Evolutionary conservation across 2,329 filamentous ascomycete species (phyloP), one percentile per base, ranked within the genome.

Genomic region (Aspergillus fumigatiaffinis): DNA sequence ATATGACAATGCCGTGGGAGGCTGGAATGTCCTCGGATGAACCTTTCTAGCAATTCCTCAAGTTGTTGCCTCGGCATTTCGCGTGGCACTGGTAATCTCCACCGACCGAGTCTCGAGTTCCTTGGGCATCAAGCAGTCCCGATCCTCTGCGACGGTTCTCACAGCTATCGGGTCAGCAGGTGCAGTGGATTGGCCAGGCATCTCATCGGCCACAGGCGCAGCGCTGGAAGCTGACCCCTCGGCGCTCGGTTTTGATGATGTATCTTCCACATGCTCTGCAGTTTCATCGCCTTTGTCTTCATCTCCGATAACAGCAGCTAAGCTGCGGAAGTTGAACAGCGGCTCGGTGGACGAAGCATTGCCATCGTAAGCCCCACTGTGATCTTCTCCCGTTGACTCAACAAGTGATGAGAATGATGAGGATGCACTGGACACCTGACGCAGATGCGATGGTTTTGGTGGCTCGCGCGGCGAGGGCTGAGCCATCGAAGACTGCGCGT

Each of bases 251-350:
- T 52, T 58, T n/a, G 59, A 52, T 9, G 57, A 54, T 28, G 66
- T 56, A 56, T 76, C 62, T 60, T 78, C 77, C 38, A 74, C 69
- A 60, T 77, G 73, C 51, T 75, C 73, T 4, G 65, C 54, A 41
- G 67, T 66, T 53, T 66, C 69, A 6, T 72, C 72, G 8, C 69
- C 69, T 56, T 82, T 80, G 46, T 86, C 83, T 51, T 86, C 82
- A 42, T 83, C 85, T 0, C 87, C 90, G 29, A 97, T 90, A 71
- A 95, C 90, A 60, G 91, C 90, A 1, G 91, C 90, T 23, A 97
- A 77, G 64, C 91, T 96, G 55, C 87, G 83, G 70, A 97, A 97
- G 72, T 96, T 97, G 75, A 96, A 94, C 84, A 96, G 86, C 3
- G 91, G 85, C 69, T 97, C 92, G 0, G 82, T 77, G 49, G 81